A percentile compares a stretch with the other conserved stretches of the same genome.
Conservation (phyloP, 2,329 filamentous ascomycete genomes). For the Aspergillus flavus region DNA sequence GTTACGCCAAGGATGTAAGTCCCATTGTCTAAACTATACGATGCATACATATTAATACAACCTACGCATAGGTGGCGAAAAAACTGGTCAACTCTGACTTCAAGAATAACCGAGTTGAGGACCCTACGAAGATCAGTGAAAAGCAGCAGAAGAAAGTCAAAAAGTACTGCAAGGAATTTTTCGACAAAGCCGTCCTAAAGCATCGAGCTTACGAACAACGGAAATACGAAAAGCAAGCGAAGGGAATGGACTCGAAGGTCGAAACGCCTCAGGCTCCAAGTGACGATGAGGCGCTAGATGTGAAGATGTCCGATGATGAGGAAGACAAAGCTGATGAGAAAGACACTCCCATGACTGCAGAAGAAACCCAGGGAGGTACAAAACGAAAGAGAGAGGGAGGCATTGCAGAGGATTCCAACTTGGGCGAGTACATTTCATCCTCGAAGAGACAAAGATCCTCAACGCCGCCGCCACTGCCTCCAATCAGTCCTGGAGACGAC, state of each 20-base stretch:
- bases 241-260: slow-evolving; percentile 24
- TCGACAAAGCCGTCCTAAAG: slow-evolving; percentile 83
- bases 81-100: slow-evolving; percentile 91
- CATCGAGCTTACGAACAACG: slow-evolving; percentile 69
- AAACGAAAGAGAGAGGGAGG: slow-evolving; percentile 67
- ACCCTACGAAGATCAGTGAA: slow-evolving; percentile 75
- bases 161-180: slow-evolving; percentile 79
- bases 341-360: slow-evolving; percentile 5
- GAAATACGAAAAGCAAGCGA: slow-evolving; percentile 54
- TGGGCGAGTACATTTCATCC: slow-evolving; percentile 42
- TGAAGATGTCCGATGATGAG: slow-evolving; percentile 48
- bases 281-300: slow-evolving; percentile 27
- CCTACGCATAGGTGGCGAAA: slow-evolving; percentile 69
- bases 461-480: slow-evolving; percentile 35
- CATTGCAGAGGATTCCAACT: slow-evolving; percentile 29
- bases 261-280: slow-evolving; percentile 27
- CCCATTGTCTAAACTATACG: slow-evolving; percentile 48
- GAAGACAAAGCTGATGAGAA: slow-evolving; percentile 25
- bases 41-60: slow-evolving; percentile 49
- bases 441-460: slow-evolving; percentile 58
- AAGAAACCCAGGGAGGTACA: slow-evolving; percentile 9
- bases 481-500: slow-evolving; percentile 22
- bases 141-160: slow-evolving; percentile 83
- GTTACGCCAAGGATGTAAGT: slow-evolving; percentile 64
- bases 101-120: slow-evolving; percentile 81